Evolutionary conservation across 495 filamentous ascomycete species (phyloP).

Genomic region (Paragyromitra xinjiangensis): DNA sequence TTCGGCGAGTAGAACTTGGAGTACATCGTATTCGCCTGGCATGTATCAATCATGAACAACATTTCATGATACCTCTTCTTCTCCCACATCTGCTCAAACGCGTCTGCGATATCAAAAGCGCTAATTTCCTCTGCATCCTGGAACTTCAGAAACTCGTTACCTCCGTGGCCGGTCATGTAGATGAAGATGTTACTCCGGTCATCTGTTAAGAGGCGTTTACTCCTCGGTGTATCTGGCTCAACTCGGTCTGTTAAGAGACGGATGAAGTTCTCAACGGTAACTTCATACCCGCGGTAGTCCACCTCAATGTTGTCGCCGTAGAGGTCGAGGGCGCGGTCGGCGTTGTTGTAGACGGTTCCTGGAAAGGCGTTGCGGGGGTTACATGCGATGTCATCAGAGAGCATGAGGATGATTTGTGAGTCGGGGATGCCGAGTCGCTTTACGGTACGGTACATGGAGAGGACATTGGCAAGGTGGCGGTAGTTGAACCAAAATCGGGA

Average conservation of each 20-base stretch:
- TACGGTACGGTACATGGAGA: conserved; percentile 97
- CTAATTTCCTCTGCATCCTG: conserved; percentile 98
- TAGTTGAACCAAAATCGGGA: conserved; percentile 99
- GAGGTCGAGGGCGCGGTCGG: conserved; percentile 91
- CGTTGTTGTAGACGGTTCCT: conserved; percentile 97
- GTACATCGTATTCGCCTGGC: conserved; percentile 99
- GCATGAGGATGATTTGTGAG: conserved; percentile 98
- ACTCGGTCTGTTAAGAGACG: conserved; percentile 91
- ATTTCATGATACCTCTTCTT: conserved; percentile 97
- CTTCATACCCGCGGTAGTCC: conserved; percentile 96
- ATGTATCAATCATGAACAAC: conserved; percentile 99
- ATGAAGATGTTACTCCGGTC: conserved; percentile 95
- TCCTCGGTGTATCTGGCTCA: conserved; percentile 89
- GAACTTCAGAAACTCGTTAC: conserved; percentile 98
- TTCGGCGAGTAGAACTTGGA: conserved; percentile 96
- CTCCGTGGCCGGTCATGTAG: conserved; percentile 98
- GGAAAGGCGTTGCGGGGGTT: conserved; percentile 98
- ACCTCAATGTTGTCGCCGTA: conserved; percentile 99
- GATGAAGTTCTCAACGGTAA: conserved; percentile 99
- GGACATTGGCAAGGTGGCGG: conserved; percentile 95
- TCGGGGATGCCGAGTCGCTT: conserved; percentile 98
- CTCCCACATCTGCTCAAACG: conserved; percentile 99
- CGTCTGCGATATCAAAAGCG: conserved; percentile 93
- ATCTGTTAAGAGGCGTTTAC: conserved; percentile 90
- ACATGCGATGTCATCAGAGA: conserved; percentile 99